These are phyloP conservation scores for Xerocomus cyaneibrunnescens DNA, from an alignment of 1,284 basidiomycete species.

Conservation along the genomic window DNA sequence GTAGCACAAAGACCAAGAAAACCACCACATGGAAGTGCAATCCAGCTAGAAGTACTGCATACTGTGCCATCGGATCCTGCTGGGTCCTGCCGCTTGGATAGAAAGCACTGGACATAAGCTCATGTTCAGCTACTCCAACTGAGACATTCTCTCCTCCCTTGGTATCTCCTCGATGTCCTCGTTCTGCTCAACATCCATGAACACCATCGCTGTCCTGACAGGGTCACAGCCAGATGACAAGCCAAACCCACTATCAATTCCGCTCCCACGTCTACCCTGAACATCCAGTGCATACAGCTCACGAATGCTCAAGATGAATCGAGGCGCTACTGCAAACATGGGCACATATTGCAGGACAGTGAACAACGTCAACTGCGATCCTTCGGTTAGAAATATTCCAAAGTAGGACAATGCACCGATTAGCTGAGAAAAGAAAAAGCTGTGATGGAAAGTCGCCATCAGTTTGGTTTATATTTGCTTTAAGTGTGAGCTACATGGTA, in stretches of 20 bases:
- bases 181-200: background rate
- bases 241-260: background rate
- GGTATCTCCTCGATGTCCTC: no score
- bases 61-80: no score
- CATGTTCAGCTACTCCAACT: background rate
- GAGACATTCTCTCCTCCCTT: no score
- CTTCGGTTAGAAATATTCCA: background rate
- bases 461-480: no score
- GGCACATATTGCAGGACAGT: background rate
- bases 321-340: background rate
- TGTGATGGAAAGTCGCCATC: background rate
- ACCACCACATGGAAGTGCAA: no score
- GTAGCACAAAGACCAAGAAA: no score
- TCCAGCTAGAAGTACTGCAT: no score
- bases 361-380: background rate
- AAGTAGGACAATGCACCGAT: background rate
- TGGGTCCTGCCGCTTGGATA: no score
- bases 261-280: background rate
- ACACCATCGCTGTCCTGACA: no score
- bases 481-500: background rate
- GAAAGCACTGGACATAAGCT: background rate
- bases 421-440: background rate
- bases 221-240: background rate
- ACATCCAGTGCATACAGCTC: no score
- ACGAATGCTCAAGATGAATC: no score